Base-by-base conservation (phyloP, 2,329 filamentous ascomycete genomes). In the Colletotrichum costaricense region DNA sequence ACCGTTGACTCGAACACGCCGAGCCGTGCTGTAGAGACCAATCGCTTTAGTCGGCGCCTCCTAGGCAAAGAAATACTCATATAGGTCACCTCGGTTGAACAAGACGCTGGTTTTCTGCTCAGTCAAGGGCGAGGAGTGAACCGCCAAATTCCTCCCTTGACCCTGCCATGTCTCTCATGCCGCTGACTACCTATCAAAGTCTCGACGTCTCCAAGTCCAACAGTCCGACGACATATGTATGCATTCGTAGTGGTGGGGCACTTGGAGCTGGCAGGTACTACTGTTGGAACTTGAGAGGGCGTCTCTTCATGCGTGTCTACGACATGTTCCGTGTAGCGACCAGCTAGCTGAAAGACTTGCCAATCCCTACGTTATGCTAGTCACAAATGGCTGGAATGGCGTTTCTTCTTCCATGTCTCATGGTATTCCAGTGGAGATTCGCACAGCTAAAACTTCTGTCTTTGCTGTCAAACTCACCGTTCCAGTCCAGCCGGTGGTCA, bases 401-500 rank as follows among this genome's bases (percentile, higher is more conserved):
- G 55, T 73, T 73, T 70, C 71, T 73, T 73, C 63, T 70, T 62
- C 28, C 60, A 42, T 57, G 71, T 52, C 49, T 49, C 28, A 65
- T 30, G 35, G 56, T n/a, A 59, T n/a, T 46, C 35, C 22, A 30
- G 46, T 62, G 35, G 59, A 35, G 16, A 65, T 62, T 52, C 33
- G 54, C 26, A 56, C 19, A 52, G 12, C 46, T 52, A 62, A 46
- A 42, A 26, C 30, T 56, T 54, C 66, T 28, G 52, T 64, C 59
- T 58, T 38, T 72, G 58, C 58, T 69, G 55, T 62, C 66, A 62
- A 38, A 58, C 16, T 42, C 46, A 42, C n/a, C 11, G 16, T 9
- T 35, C 26, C 52, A 24, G 16, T 56, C 56, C 42, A 49, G 56
- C 35, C 33, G 22, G 55, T n/a, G 49, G 46, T 73, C 54, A 42